These are phyloP conservation scores for Saksenaea vasiformis DNA, from an alignment of 371 early-diverging fungal genomes.

Conservation along the genomic window DNA sequence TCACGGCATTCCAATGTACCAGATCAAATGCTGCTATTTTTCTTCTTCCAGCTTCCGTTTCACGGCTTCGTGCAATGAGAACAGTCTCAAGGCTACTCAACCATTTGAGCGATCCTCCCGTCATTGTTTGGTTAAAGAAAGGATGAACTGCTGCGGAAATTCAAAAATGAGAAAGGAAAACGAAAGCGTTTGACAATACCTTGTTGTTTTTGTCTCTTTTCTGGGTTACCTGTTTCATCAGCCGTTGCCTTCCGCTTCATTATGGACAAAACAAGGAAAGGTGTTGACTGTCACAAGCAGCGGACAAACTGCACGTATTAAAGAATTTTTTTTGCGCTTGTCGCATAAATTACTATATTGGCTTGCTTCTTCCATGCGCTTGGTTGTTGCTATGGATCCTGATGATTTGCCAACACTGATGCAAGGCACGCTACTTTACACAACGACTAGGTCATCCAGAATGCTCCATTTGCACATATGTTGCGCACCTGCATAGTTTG, in stretches of 20 bases:
- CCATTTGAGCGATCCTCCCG: constrained; percentile 8
- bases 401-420: too few species aligned
- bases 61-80: constrained; percentile 13
- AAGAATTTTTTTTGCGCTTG: too few species aligned
- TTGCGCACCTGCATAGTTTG: too few species aligned
- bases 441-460: too few species aligned
- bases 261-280: neutral
- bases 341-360: too few species aligned
- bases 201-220: neutral
- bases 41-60: constrained; percentile 9
- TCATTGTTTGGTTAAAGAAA: constrained; percentile 12
- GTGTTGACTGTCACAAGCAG: too few species aligned
- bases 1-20: constrained; percentile 27
- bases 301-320: too few species aligned
- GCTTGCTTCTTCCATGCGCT: too few species aligned
- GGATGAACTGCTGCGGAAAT: constrained; percentile 13
- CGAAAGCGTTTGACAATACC: neutral
- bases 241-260: neutral
- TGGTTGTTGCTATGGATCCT: too few species aligned
- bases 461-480: too few species aligned
- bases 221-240: neutral
- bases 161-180: neutral
- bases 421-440: too few species aligned
- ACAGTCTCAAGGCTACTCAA: constrained; percentile 13
- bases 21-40: constrained; percentile 86